A percentile compares a stretch with the other conserved stretches of the same genome.
Evolutionary conservation across 2,329 filamentous ascomycete species (phyloP).

Genomic region (Pseudogymnoascus sp.): DNA sequence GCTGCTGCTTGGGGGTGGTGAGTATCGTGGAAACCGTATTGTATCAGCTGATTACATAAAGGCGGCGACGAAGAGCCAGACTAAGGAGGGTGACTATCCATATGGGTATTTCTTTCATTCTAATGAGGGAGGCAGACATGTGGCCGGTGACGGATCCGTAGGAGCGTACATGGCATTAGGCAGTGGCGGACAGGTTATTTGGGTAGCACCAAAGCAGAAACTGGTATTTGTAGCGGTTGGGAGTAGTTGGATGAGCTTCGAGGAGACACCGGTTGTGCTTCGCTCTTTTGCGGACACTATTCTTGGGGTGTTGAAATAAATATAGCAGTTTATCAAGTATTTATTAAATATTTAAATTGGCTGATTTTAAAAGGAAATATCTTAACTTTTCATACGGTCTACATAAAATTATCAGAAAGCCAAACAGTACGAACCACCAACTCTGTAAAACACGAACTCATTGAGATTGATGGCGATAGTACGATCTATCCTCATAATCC

Average conservation of each 20-base stretch:
- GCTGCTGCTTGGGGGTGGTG: neutral
- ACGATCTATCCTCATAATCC: neutral
- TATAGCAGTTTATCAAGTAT: neutral
- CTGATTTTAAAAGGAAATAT: neutral
- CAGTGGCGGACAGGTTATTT: slow-evolving; percentile 2
- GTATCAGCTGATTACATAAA: neutral
- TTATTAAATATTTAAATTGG: neutral
- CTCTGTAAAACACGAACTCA: neutral
- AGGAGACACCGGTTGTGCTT: neutral
- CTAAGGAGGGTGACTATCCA: neutral
- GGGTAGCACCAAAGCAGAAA: neutral
- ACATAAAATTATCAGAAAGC: neutral
- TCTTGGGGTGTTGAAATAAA: neutral
- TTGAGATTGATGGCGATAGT: neutral
- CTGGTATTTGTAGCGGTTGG: neutral
- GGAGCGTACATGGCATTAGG: neutral
- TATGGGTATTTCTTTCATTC: slow-evolving; percentile 2
- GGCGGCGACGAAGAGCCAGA: neutral
- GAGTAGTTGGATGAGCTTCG: neutral
- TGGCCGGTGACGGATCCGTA: neutral
- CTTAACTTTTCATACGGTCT: neutral
- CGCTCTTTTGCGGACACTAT: neutral
- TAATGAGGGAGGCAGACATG: neutral
- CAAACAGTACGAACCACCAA: neutral
- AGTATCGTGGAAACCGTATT: neutral